Percentiles rank a stretch among this genome's conserved stretches.
These are phyloP conservation scores for Populus deltoides DNA, from an alignment of 345 rosid genomes.

Conservation along the genomic window DNA sequence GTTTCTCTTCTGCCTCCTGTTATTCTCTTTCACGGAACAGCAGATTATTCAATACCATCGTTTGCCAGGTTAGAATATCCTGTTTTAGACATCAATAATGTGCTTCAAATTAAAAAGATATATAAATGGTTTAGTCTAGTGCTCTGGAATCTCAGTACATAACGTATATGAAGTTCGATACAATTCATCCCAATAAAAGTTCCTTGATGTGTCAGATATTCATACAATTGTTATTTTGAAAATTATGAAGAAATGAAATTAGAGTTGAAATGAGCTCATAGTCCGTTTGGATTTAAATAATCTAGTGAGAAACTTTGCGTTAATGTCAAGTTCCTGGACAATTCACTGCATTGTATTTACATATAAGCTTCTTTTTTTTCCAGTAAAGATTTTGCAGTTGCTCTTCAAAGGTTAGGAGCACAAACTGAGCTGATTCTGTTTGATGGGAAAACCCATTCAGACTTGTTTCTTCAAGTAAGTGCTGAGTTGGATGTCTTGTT, in stretches of 20 bases:
- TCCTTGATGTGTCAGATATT: neutral
- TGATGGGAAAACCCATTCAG: constrained; percentile 35
- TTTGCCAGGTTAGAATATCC: constrained; percentile 19
- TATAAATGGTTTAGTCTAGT: neutral
- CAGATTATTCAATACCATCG: constrained; percentile 29
- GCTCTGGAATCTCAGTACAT: neutral
- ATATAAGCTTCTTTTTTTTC: neutral
- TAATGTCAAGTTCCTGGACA: neutral
- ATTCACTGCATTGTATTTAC: neutral
- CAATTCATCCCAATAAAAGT: neutral
- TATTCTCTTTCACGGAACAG: constrained; percentile 30
- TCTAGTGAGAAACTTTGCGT: neutral
- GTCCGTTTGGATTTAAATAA: neutral
- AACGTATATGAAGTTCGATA: neutral
- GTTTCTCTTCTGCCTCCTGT: constrained; percentile 29
- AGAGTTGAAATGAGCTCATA: neutral
- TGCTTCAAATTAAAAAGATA: neutral
- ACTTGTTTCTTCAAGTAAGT: constrained; percentile 32
- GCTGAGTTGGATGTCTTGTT: neutral
- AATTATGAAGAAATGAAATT: neutral
- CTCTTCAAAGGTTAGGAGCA: constrained; percentile 21
- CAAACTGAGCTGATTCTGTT: constrained; percentile 22
- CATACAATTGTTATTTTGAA: neutral
- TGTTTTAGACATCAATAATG: neutral
- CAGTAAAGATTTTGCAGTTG: constrained; percentile 24